phyloP scores from a whole-genome alignment of 129 eudicot species.

The Flaveria brownii region DNA sequence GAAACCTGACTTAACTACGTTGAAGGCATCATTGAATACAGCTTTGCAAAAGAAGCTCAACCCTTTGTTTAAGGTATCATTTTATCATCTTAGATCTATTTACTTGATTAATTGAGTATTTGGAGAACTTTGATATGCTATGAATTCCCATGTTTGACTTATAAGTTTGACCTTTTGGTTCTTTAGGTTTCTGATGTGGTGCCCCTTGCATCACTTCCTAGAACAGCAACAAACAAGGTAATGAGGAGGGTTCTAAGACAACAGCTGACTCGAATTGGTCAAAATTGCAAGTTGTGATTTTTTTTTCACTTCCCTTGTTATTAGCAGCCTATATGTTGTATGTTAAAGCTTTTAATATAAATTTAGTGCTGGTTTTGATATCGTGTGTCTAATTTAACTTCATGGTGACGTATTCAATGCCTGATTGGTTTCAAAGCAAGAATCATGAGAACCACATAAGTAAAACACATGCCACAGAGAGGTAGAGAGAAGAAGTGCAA shows the following conservation, averaged over 20 bases:
- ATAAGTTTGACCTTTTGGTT: constrained; percentile 2
- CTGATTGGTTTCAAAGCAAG: too few species aligned
- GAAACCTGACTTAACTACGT: constrained; percentile 37
- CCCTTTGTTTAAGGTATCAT: constrained; percentile 85
- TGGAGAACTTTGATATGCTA: constrained; percentile 8
- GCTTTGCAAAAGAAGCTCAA: constrained; percentile 77
- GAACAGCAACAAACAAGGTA: constrained; percentile 95
- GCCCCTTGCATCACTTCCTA: constrained; percentile 70
- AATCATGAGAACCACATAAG: too few species aligned
- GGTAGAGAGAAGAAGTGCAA: too few species aligned
- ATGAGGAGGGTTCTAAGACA: constrained; percentile 91
- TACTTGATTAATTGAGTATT: background rate
- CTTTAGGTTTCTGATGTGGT: constrained; percentile 64
- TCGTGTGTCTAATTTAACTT: background rate
- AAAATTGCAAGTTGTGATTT: constrained; percentile 52
- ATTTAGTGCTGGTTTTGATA: background rate
- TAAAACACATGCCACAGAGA: too few species aligned
- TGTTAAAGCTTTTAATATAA: background rate
- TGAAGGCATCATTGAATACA: constrained; percentile 54
- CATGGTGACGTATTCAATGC: too few species aligned
- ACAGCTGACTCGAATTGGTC: constrained; percentile 50
- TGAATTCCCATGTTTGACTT: constrained; percentile 20
- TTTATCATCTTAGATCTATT: constrained; percentile 11
- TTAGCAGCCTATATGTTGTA: background rate
- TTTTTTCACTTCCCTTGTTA: background rate